Conservation (phyloP, 305 asterid species). For the Solanum aculeatissimum region DNA sequence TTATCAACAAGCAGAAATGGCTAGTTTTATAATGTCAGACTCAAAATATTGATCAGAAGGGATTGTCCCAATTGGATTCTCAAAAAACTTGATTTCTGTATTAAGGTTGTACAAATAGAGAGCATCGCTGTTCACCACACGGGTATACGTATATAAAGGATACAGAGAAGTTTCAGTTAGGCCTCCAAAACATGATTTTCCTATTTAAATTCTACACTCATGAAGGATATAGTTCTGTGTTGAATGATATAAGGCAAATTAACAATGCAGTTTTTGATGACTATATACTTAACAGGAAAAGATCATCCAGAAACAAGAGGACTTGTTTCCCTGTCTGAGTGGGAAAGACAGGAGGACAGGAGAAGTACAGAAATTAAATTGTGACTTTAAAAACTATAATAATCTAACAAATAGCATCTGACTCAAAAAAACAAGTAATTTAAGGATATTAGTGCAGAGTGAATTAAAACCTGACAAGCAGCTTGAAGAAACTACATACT, state of each 20-base stretch:
- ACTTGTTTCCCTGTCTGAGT: not conserved
- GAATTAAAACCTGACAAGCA: not conserved
- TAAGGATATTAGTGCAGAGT: not conserved
- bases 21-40: not conserved
- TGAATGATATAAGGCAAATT: not conserved
- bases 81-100: not conserved
- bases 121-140: not conserved
- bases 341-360: not conserved
- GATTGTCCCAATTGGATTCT: not conserved
- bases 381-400: not conserved
- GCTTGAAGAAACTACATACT: not conserved
- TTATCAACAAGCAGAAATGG: not conserved
- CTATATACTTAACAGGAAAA: not conserved
- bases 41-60: not conserved
- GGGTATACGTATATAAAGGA: not conserved
- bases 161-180: not conserved
- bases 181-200: not conserved
- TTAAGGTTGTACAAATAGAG: not conserved
- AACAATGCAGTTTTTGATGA: not conserved
- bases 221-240: not conserved
- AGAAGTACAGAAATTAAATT: not conserved
- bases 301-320: not conserved
- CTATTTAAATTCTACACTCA: not conserved
- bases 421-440: not conserved
- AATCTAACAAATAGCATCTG: not conserved